These are phyloP conservation scores for Coemansia sp. DNA, from an alignment of 192 early-diverging fungal species.

Conservation along the genomic window DNA sequence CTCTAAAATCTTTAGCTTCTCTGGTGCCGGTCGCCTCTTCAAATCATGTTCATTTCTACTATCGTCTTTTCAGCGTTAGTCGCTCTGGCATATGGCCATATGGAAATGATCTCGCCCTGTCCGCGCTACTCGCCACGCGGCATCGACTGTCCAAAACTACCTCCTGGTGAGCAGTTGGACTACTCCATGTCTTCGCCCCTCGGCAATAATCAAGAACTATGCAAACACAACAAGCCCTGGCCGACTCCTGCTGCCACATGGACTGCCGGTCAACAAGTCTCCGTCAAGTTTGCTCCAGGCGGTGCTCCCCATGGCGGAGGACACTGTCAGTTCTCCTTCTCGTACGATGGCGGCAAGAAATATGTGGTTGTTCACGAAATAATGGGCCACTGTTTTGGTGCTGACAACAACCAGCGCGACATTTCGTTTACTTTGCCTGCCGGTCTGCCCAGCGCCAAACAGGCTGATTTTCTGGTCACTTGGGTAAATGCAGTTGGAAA, in stretches of 20 bases:
- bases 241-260: slow-evolving; percentile 28
- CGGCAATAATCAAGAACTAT: slow-evolving; percentile 29
- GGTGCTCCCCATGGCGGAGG: slow-evolving; percentile 57
- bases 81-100: slow-evolving; percentile 21
- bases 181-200: slow-evolving; percentile 27
- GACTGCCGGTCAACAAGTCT: slow-evolving; percentile 53
- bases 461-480: slow-evolving; percentile 60
- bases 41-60: not conserved
- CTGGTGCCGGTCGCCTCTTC: not conserved
- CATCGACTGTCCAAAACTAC: slow-evolving; percentile 36
- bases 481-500: slow-evolving; percentile 74
- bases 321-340: slow-evolving; percentile 62
- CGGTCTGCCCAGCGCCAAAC: slow-evolving; percentile 47
- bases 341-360: slow-evolving; percentile 58
- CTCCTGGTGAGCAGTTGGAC: slow-evolving; percentile 47
- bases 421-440: slow-evolving; percentile 58
- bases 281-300: slow-evolving; percentile 41
- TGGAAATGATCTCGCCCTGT: slow-evolving; percentile 41
- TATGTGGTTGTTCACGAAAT: slow-evolving; percentile 58
- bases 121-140: slow-evolving; percentile 35
- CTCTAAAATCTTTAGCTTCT: not conserved
- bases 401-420: slow-evolving; percentile 10
- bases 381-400: slow-evolving; percentile 52
- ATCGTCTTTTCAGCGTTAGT: slow-evolving; percentile 7
- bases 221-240: slow-evolving; percentile 50